Evolutionary conservation across 352 stramenopile species (phyloP), one percentile per base, ranked within the genome.

Genomic region (Pythium insidiosum): DNA sequence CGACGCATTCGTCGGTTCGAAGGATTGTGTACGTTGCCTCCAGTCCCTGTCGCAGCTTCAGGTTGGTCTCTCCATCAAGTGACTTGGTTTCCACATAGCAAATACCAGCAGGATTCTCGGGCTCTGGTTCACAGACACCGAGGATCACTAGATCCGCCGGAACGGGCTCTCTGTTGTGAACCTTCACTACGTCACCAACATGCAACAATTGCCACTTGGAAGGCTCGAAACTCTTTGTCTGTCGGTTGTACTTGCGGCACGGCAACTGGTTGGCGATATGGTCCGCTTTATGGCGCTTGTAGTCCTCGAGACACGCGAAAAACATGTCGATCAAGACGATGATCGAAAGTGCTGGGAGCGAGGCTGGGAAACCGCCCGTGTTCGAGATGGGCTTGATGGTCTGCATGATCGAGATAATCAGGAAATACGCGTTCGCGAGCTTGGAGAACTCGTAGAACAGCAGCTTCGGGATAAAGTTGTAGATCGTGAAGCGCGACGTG

Each of bases 241-340:
- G 5, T 45, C 53, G 0, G 16, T 25, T 18, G 46, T 58, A 96
- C 22, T 56, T 39, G 0, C 52, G 42, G 18, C 82, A 94, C 21
- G 71, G 64, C 26, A 87, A 44, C 15, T 92, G 73, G 53, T 96
- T 96, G 6, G 85, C 76, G 12, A 73, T 69, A 38, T 87, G 66
- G 68, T 97, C 88, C 5, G 88, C 82, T 40, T 81, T 68, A 56
- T 96, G 83, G 13, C 85, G 71, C 48, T 95, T 92, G 45, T 88
- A 84, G 66, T 97, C 91, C 51, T 97, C 89, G 3, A 97, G 39
- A 34, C 66, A 88, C 16, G 83, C 80, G 36, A 96, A 97, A 34
- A 97, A 80, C 66, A 95, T 95, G 48, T 96, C 86, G 42, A 97
- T 91, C 20, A 90, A 47, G 35, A 98, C 76, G 39, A 98, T 96